These are phyloP conservation scores for Boletus edulis DNA, from an alignment of 768 basidiomycete species.

Conservation along the genomic window DNA sequence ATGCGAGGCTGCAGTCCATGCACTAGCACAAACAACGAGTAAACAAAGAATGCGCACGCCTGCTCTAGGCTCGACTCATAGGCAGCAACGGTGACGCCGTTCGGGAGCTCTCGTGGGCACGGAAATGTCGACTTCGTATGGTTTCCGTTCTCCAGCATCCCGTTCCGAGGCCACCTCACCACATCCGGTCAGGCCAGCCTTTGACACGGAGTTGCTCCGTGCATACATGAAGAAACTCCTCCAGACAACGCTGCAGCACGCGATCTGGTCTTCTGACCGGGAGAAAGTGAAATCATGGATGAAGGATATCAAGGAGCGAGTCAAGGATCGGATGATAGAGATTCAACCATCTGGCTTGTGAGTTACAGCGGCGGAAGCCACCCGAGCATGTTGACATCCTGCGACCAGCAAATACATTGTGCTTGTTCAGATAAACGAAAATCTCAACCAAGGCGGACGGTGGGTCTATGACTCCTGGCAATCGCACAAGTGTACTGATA, in stretches of 20 bases:
- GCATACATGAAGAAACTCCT: constrained; percentile 83
- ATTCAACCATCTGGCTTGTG: constrained; percentile 82
- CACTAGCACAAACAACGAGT: constrained; percentile 19
- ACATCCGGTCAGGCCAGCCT: constrained; percentile 46
- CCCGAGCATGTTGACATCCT: constrained; percentile 15
- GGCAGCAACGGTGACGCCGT: not conserved
- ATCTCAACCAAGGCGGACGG: constrained; percentile 83
- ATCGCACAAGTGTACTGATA: constrained; percentile 5
- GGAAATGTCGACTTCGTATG: constrained; percentile 29
- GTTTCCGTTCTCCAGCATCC: constrained; percentile 58
- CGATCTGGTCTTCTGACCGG: constrained; percentile 66
- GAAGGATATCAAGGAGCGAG: constrained; percentile 79
- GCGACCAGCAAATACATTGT: constrained; percentile 78
- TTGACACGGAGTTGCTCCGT: constrained; percentile 71
- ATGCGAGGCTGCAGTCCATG: not conserved
- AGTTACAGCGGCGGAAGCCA: constrained; percentile 33
- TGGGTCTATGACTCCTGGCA: constrained; percentile 33
- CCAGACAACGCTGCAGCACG: constrained; percentile 61
- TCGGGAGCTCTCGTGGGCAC: not conserved
- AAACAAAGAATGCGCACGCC: constrained; percentile 20
- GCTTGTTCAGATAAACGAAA: constrained; percentile 81
- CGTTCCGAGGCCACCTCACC: constrained; percentile 60
- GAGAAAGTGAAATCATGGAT: constrained; percentile 74
- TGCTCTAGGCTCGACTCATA: not conserved
- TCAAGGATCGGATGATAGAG: constrained; percentile 84